These are phyloP conservation scores for Aschersonia sp. DNA, from an alignment of 2,329 filamentous ascomycete species.

Conservation along the genomic window DNA sequence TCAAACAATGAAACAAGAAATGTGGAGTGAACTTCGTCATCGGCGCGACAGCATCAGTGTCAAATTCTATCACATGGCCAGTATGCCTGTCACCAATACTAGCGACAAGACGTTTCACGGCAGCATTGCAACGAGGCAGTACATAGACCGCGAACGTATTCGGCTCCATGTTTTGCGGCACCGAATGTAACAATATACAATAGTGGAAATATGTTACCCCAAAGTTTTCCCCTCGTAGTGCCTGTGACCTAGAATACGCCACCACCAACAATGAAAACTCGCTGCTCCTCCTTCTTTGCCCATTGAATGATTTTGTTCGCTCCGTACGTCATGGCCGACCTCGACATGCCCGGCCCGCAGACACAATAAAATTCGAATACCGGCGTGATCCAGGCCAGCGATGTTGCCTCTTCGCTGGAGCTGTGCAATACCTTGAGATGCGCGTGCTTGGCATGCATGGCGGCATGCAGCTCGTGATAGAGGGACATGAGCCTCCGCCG, in stretches of 20 bases:
- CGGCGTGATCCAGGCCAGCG: constrained; percentile 81
- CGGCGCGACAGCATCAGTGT: too few relatives aligned
- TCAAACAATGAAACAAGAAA: too few relatives aligned
- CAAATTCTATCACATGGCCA: too few relatives aligned
- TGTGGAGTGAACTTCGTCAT: too few relatives aligned
- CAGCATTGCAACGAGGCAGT: too few relatives aligned
- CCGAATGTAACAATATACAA: not conserved
- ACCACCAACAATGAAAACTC: constrained; percentile 94
- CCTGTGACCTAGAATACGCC: constrained; percentile 49
- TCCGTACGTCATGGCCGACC: constrained; percentile 59
- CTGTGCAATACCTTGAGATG: constrained; percentile 78
- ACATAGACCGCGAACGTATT: too few relatives aligned
- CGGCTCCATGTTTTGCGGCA: not conserved
- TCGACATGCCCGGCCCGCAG: constrained; percentile 57
- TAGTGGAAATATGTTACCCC: not conserved
- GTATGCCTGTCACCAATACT: too few relatives aligned
- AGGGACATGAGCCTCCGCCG: constrained; percentile 64
- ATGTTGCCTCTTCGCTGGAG: constrained; percentile 59
- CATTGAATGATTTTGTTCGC: constrained; percentile 85
- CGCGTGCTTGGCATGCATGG: constrained; percentile 70
- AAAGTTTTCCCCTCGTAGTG: not conserved
- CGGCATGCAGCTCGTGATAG: constrained; percentile 73
- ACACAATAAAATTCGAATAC: constrained; percentile 91
- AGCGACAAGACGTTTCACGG: too few relatives aligned
- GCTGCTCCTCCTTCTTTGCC: constrained; percentile 82